Evolutionary conservation across 139 green algal species (phyloP), one percentile per base, ranked within the genome.

Genomic region (Pleodorina starrii): DNA sequence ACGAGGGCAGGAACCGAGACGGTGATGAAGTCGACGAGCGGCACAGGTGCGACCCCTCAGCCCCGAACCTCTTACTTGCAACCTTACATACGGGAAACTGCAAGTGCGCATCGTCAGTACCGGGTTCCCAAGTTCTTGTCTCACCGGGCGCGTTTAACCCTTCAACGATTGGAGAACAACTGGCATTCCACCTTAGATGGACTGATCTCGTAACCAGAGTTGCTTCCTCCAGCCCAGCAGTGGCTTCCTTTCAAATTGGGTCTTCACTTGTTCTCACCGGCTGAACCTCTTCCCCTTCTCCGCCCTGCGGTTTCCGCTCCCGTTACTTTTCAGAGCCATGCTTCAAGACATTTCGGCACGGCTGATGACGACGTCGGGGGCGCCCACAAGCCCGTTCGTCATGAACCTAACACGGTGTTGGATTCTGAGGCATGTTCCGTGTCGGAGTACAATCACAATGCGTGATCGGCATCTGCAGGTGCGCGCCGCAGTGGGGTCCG

Each of bases 401-500:
- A 27, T 11, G 83, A 83, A 35, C 85, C 82, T 32, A 88, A 88
- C 43, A 63, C 60, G 4, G 63, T 44, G 10, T 90, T 98, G 0
- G 76, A 96, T 2, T 93, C 89, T 3, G 96, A 98, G 87, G 95
- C 93, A 0, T 96, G 95, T 86, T 94, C 94, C 14, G 97, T 98
- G 71, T 93, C 92, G 16, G 94, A 97, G 84, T 95, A 94, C 84
- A 93, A 95, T 85, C 74, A 97, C 25, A 85, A 89, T 83, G 87
- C 88, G 42, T 84, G 84, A 5, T 72, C 87, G 0, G 92, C 92
- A 9, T 92, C 91, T 0, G 63, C 91, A 68, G 93, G 91, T 93
- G 79, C 72, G 51, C 76, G 51, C 48, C n/a, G n/a, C n/a, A n/a
- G n/a, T n/a, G n/a, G n/a, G n/a, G n/a, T n/a, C n/a, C n/a, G n/a